Base-by-base conservation (phyloP, 169 alveolate species). In the Plasmodium berghei region DNA sequence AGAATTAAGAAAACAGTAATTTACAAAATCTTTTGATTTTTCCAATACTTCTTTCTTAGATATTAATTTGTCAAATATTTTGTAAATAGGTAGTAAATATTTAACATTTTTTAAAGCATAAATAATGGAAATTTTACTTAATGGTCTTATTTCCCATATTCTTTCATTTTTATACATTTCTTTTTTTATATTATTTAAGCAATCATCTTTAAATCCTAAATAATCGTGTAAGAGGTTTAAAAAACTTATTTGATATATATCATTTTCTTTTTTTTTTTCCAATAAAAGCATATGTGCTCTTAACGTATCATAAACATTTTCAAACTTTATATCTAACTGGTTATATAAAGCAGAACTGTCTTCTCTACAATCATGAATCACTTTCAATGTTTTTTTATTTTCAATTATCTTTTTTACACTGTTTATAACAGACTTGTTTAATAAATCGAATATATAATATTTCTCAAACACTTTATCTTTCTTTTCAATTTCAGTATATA, bases 321-420 rank as follows among this genome's bases (percentile, higher is more conserved):
- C 87, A 71, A 93, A 87, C n/a, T 58, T 85, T 49, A 93, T 90
- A 46, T 86, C 93, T 70, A 91, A 92, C 70, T 93, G 96, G 49
- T 93, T 91, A 42, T 72, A 88, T 62, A 93, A 72, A 20, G 96
- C 96, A 1, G 94, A 77, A 42, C 94, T 83, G 74, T 93, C 96
- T 67, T 92, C 94, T 16, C 92, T 89, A 55, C 94, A 77, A 34
- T 75, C 93, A 46, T 92, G 92, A 20, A 83, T 61, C 74, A 83
- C 24, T 83, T 83, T 83, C 45, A 83, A 48, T 5, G 90, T 83
- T 83, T 56, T 83, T 62, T 83, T 83, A 83, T 83, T 83, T 67
- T 83, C 94, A 91, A 86, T 93, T 93, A 59, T 88, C 67, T 61
- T 89, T 64, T 73, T 88, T 61, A 61, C 90, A 55, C 91, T 80